Percentiles rank a stretch among this genome's conserved stretches.
Evolutionary conservation across 148 eudicot species (phyloP).

Genomic region (Fagopyrum tataricum): DNA sequence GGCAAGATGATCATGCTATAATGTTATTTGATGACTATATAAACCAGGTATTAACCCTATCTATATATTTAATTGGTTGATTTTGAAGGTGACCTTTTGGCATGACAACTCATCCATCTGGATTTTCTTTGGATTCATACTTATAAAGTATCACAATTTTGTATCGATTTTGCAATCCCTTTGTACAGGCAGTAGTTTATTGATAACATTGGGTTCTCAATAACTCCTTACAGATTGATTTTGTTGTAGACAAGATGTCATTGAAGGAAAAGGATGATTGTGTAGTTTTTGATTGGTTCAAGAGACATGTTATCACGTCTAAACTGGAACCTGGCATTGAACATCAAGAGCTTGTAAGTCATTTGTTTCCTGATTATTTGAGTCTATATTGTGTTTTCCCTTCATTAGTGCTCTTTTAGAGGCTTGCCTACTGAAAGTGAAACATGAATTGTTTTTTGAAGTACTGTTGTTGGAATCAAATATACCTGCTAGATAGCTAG

Average conservation of each 20-base stretch:
- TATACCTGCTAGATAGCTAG: conserved; percentile 5
- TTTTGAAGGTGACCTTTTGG: not conserved
- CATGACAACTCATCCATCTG: not conserved
- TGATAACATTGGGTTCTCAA: not conserved
- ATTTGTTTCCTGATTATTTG: not conserved
- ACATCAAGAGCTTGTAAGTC: conserved; percentile 87
- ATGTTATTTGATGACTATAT: conserved; percentile 89
- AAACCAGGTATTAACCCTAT: conserved; percentile 45
- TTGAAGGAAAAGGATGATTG: conserved; percentile 43
- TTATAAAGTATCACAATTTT: not conserved
- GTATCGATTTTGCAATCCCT: not conserved
- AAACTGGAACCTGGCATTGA: conserved; percentile 80
- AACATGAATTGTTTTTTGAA: not conserved
- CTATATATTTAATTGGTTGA: not conserved
- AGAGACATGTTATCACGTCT: conserved; percentile 55
- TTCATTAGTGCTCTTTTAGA: not conserved
- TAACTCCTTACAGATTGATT: conserved; percentile 47
- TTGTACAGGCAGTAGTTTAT: not conserved
- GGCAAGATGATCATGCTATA: conserved; percentile 96
- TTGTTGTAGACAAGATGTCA: conserved; percentile 47
- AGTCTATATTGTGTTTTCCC: not conserved
- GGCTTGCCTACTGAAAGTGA: conserved; percentile 2
- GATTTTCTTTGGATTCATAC: not conserved
- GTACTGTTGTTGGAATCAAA: not conserved
- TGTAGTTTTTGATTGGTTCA: conserved; percentile 82